These are phyloP conservation scores for Furcasterigmium furcatum DNA, from an alignment of 2,329 filamentous ascomycete genomes.

Conservation along the genomic window DNA sequence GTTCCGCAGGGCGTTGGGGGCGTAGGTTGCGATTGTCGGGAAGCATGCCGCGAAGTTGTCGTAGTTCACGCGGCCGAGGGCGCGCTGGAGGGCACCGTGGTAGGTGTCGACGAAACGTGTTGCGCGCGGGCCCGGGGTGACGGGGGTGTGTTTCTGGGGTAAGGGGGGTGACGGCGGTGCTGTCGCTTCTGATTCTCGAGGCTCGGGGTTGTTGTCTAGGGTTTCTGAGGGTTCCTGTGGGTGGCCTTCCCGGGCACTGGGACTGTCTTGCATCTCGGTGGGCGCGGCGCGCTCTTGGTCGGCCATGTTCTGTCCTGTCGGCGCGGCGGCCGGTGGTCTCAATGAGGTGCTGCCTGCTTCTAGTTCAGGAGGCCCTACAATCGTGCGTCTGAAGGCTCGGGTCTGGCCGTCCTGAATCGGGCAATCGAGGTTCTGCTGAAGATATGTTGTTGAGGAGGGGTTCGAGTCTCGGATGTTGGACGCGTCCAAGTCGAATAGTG, in stretches of 20 bases:
- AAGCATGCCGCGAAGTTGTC: slow-evolving; percentile 60
- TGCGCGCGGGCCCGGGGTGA: slow-evolving; percentile 55
- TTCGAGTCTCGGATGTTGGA: neutral
- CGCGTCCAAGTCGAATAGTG: neutral
- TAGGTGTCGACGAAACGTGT: slow-evolving; percentile 52
- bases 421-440: too few relatives aligned
- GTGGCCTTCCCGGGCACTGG: neutral
- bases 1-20: slow-evolving; percentile 47
- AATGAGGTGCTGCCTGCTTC: neutral
- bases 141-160: slow-evolving; percentile 36
- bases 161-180: slow-evolving; percentile 31
- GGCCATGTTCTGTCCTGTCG: neutral
- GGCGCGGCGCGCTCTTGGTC: neutral
- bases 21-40: slow-evolving; percentile 51
- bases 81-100: slow-evolving; percentile 46
- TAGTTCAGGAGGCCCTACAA: neutral
- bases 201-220: neutral
- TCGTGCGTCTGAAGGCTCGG: too few relatives aligned
- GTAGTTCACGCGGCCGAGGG: slow-evolving; percentile 52
- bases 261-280: neutral
- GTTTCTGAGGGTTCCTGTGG: neutral
- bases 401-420: too few relatives aligned
- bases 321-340: neutral
- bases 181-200: neutral
- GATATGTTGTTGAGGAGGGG: neutral